Base-by-base conservation (phyloP, 163 green algal species). In the Chlorella variabilis region DNA sequence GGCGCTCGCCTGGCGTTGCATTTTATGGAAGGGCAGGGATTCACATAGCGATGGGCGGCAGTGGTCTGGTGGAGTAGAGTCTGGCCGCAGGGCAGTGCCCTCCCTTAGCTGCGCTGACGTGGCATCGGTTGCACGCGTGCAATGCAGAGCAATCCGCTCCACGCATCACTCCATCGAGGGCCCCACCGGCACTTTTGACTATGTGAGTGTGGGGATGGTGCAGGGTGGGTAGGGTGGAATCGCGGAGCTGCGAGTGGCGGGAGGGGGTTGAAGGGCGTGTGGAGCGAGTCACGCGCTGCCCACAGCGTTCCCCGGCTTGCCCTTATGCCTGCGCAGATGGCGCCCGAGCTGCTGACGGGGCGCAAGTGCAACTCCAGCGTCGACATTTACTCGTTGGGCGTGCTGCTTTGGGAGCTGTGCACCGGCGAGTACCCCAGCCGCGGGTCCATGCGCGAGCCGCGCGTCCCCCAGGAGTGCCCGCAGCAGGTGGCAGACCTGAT, bases 401-500 rank as follows among this genome's bases (percentile, higher is more conserved):
- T 65, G 29, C 69, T 85, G 31, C 27, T 77, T 8, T 76, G 73
- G 61, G 70, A 85, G 63, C 17, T 85, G 2, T 79, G 71, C 70
- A 71, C 36, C 2, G 81, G 81, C 21, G 27, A 70, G 39, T 74
- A 61, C 41, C 81, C 81, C 13, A 34, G 42, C 48, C 73, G 81
- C 13, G 81, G 83, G 45, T 65, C 71, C 38, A 68, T 84, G 69
- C 75, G 70, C 0, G 68, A 76, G 20, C 17, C 81, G 23, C 77
- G 49, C 23, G 82, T 84, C 38, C 83, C 83, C 2, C 34, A 75
- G 48, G 83, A 87, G 38, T 83, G 70, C 48, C 81, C 85, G 1
- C 51, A 80, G 15, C 49, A 34, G 39, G 81, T 87, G 51, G 76
- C 67, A 2, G 54, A 85, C 17, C 76, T 89, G 17, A 51, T 82